Percentiles rank a stretch among this genome's conserved stretches.
Conservation (phyloP, 495 filamentous ascomycete species). For the Podospora tetraspora region DNA sequence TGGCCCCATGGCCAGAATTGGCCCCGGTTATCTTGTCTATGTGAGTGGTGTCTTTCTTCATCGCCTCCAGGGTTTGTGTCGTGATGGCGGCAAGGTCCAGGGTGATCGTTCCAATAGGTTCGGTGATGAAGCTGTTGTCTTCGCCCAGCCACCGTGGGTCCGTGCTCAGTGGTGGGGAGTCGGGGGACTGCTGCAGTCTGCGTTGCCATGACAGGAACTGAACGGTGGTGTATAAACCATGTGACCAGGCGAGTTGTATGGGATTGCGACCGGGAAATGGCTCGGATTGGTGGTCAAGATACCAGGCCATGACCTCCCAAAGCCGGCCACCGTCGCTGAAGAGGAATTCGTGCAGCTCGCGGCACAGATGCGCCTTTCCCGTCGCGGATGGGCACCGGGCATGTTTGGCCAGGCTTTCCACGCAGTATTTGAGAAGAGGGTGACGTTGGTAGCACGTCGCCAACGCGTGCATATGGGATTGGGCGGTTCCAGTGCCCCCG, state of each 20-base stretch:
- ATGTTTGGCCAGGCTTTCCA: not conserved
- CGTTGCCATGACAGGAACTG: not conserved
- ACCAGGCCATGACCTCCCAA: not conserved
- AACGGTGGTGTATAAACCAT: not conserved
- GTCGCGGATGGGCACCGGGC: not conserved
- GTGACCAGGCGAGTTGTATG: not conserved
- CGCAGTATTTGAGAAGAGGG: not conserved
- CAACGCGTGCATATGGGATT: not conserved
- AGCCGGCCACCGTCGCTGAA: not conserved
- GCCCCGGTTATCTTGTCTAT: not conserved
- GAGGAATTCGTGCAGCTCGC: not conserved
- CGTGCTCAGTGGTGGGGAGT: not conserved
- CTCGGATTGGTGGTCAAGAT: not conserved
- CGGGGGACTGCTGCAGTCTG: not conserved
- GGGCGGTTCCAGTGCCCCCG: not conserved
- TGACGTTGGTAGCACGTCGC: not conserved
- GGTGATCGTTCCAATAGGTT: not conserved
- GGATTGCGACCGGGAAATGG: not conserved
- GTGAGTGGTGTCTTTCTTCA: not conserved
- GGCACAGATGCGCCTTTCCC: not conserved
- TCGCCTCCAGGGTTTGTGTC: not conserved
- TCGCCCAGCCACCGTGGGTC: too few relatives aligned
- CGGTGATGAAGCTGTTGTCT: not conserved
- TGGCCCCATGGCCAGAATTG: not conserved
- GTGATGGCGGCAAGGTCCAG: not conserved